Conservation (phyloP, 2,329 filamentous ascomycete genomes). For the Mariannaea sp. region DNA sequence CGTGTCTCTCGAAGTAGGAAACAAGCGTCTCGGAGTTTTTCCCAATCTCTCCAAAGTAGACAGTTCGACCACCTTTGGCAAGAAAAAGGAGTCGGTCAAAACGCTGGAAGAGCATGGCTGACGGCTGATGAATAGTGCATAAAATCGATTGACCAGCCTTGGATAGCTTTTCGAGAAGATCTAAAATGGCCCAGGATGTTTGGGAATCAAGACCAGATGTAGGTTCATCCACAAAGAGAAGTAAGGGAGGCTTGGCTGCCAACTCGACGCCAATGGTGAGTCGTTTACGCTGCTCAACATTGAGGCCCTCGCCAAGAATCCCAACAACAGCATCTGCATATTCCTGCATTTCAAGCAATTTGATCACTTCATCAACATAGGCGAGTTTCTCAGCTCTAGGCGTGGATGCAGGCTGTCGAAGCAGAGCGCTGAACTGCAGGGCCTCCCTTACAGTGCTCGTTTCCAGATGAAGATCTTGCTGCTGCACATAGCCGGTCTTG, state of each 20-base stretch:
- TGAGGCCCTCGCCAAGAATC: conserved; percentile 50
- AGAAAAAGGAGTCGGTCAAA: conserved; percentile 63
- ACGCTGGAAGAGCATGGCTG: conserved; percentile 43
- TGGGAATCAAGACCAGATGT: conserved; percentile 61
- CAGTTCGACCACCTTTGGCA: conserved; percentile 35
- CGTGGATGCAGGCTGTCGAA: conserved; percentile 51
- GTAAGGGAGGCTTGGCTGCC: conserved; percentile 50
- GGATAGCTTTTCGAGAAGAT: conserved; percentile 69
- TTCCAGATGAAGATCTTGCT: conserved; percentile 59
- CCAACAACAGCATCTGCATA: conserved; percentile 60
- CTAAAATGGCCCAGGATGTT: conserved; percentile 73
- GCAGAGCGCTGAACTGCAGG: conserved; percentile 48
- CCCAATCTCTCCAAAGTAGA: conserved; percentile 37
- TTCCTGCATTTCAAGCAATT: conserved; percentile 59
- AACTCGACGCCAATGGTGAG: conserved; percentile 57
- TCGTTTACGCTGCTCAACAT: conserved; percentile 57
- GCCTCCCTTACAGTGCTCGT: conserved; percentile 54
- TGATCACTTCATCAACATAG: conserved; percentile 59
- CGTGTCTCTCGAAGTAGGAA: conserved; percentile 30
- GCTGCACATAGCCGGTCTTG: conserved; percentile 73
- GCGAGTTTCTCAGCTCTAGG: conserved; percentile 54
- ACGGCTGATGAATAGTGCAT: conserved; percentile 59
- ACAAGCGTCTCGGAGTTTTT: conserved; percentile 32
- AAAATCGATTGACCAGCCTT: conserved; percentile 55
- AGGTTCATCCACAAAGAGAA: conserved; percentile 61